Percentiles rank a stretch among this genome's conserved stretches.
phyloP scores from a whole-genome alignment of 1,284 basidiomycete genomes.

The Vanrija humicola region DNA sequence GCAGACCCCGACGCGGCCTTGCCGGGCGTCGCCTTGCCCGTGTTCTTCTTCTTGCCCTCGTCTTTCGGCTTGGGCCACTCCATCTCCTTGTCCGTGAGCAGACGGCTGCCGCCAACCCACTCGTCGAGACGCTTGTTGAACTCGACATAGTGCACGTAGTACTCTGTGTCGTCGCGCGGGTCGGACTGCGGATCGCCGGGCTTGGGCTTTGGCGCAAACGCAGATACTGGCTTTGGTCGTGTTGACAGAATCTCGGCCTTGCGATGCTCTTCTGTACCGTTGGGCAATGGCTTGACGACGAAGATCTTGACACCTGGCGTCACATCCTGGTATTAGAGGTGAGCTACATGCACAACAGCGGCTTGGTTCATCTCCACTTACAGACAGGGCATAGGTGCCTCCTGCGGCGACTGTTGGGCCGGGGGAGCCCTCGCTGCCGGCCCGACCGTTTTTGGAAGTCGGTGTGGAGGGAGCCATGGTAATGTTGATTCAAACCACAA shows the following conservation, averaged over 20 bases:
- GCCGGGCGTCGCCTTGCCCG: conserved; percentile 48
- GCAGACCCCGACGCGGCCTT: conserved; percentile 20
- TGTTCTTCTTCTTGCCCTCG: conserved; percentile 46
- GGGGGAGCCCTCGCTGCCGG: conserved; percentile 34
- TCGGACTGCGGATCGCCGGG: conserved; percentile 50
- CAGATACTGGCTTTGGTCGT: conserved; percentile 62
- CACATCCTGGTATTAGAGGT: conserved; percentile 59
- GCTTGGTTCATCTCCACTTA: conserved; percentile 45
- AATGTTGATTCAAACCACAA: background rate
- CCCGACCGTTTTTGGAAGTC: conserved; percentile 28
- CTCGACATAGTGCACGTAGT: conserved; percentile 94
- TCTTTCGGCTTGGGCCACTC: conserved; percentile 71
- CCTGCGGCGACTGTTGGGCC: conserved; percentile 60
- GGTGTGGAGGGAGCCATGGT: conserved; percentile 41
- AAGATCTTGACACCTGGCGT: conserved; percentile 90
- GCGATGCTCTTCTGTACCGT: conserved; percentile 75
- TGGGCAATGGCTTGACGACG: conserved; percentile 70
- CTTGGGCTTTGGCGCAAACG: conserved; percentile 59
- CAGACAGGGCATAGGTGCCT: conserved; percentile 70
- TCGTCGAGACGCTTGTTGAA: conserved; percentile 99
- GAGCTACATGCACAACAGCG: background rate
- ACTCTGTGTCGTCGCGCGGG: conserved; percentile 71
- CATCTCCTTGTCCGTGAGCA: conserved; percentile 79
- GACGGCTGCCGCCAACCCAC: conserved; percentile 87
- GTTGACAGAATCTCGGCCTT: conserved; percentile 91